Evolutionary conservation across 805 yeast genomes (phyloP).

Genomic region (Martiniozyma abietophila): DNA sequence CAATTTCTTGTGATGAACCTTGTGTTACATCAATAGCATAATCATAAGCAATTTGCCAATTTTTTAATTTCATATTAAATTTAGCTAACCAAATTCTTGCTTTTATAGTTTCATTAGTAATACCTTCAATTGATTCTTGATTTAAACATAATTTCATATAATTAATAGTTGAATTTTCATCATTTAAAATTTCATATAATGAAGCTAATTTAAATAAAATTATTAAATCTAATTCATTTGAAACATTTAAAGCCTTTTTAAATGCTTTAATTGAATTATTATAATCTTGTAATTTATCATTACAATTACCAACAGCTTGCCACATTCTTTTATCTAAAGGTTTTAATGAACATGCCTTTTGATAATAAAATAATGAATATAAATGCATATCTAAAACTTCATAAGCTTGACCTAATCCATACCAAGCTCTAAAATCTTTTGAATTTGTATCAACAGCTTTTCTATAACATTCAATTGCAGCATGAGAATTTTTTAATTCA

Average conservation of each 20-base stretch:
- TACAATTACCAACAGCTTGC: constrained; percentile 90
- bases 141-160: constrained; percentile 64
- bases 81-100: constrained; percentile 85
- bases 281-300: constrained; percentile 62
- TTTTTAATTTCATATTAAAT: constrained; percentile 44
- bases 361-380: constrained; percentile 87
- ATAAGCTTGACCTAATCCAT: constrained; percentile 96
- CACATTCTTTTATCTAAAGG: constrained; percentile 92
- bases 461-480: constrained; percentile 92
- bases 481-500: constrained; percentile 91
- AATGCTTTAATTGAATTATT: constrained; percentile 75
- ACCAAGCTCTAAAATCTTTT: constrained; percentile 95
- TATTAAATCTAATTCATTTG: constrained; percentile 40
- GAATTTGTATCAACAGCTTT: constrained; percentile 85
- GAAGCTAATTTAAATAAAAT: constrained; percentile 61
- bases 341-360: constrained; percentile 77
- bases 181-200: constrained; percentile 50
- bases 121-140: constrained; percentile 54
- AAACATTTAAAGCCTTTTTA: constrained; percentile 58
- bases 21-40: constrained; percentile 62
- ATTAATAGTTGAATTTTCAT: constrained; percentile 41
- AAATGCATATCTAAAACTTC: constrained; percentile 93
- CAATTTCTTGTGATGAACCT: constrained; percentile 79
- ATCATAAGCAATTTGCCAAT: constrained; percentile 60
- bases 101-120: constrained; percentile 63